Evolutionary conservation across 2,329 filamentous ascomycete species (phyloP), one percentile per base, ranked within the genome.

Genomic region (Talaromyces sp.): DNA sequence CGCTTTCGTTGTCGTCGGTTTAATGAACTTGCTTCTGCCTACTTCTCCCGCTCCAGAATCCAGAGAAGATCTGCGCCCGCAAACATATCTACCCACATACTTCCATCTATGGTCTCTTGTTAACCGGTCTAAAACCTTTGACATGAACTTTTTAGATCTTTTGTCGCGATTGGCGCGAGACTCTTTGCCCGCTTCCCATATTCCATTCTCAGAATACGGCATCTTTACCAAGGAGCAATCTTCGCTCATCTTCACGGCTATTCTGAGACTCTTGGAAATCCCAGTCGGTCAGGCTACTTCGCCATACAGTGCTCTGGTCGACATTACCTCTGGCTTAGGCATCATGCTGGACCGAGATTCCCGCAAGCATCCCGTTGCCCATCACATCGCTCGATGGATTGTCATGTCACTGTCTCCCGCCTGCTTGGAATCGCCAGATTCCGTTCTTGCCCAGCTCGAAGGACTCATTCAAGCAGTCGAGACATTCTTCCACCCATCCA

Each of bases 401-500:
- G 87, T 95, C 57, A 93, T 93, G 85, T 97, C 92, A 0, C 75
- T 99, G 43, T 97, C 94, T 1, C 93, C 94, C 1, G 81, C 87
- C 52, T 94, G 91, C 68, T 78, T 95, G 54, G 85, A 90, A 48
- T 81, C 85, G n/a, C 82, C 88, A 31, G 88, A 88, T 59, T 97
- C 92, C 0, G 85, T 96, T 50, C 77, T 99, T 68, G 85, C 88
- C 35, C 91, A 90, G 65, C 83, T 99, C 5, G 93, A 99, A 73
- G 93, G 91, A 0, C 81, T 99, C 57, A 89, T 99, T 66, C 90
- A 97, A 73, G 94, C 92, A 2, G 89, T 97, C 53, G 94, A 99
- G 74, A 99, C 94, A 0, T 99, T 99, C 75, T 99, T 97, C 80
- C 94, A 99, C 69, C 94, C 94, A 2, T 99, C 94, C 2, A 99